Evolutionary conservation across 1,284 basidiomycete species (phyloP), one percentile per base, ranked within the genome.

Genomic region (Anthracocystis walkeri): DNA sequence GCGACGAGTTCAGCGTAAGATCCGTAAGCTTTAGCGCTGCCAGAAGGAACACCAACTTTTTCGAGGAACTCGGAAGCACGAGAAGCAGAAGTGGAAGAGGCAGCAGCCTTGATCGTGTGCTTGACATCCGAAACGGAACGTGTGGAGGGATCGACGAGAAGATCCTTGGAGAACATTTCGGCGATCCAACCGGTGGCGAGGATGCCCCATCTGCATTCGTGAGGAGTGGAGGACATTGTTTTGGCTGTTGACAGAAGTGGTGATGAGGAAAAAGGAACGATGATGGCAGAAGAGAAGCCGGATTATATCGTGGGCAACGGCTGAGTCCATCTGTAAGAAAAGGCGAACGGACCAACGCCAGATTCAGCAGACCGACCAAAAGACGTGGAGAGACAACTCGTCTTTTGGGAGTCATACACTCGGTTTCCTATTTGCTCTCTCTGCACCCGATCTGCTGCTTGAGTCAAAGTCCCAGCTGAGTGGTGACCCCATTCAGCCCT

Each of bases 1-100:
- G 88, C 87, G 77, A 90, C 93, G 1, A 96, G 90, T 59, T 91
- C 91, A 55, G 90, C 89, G 81, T 97, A 96, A 21, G 88, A 89
- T 14, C 92, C 93, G 76, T 91, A 93, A 4, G 90, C 89, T 80
- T 90, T 91, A 78, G 90, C 89, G 25, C 85, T 84, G 8, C 14
- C 14, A 41, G 86, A 80, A 0, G 83, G 87, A 18, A 89, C 67
- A 21, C 81, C 84, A 48, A 80, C 77, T 31, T 86, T 86, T 44
- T 88, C 82, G 79, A 94, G 90, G 84, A 95, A 95, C 41, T 89
- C 88, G 65, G 90, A 86, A 4, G 94, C 94, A 48, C 90, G 92
- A 25, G 89, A 87, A 18, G 90, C 86, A 48, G 87, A 90, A 44
- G 93, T 90, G 27, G 94, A 95, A 0, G 86, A 81, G 29, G 80